Base-by-base conservation (phyloP, 1,284 basidiomycete species). In the Pseudomicrostroma phylloplanum region DNA sequence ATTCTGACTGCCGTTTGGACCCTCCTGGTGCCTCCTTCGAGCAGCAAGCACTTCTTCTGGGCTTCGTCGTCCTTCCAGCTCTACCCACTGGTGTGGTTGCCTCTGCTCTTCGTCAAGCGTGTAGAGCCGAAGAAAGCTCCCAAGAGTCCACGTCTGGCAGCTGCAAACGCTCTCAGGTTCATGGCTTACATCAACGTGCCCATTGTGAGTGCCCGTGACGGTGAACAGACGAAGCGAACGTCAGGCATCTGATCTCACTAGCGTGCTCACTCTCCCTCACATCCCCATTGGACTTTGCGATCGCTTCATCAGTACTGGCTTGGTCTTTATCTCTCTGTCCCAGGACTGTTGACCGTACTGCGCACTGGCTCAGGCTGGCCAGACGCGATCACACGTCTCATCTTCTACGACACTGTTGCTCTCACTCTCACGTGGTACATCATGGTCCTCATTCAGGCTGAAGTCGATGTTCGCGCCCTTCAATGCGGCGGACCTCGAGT, bases 81-180 rank as follows among this genome's bases (percentile, higher is more conserved):
- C 12, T 48, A n/a, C 23, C 46, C 46, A 48, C 46, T 48, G 23
- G 46, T 23, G 4, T 48, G 46, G 46, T 48, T 48, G 17, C 46
- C 46, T 23, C 46, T 48, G 17, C 46, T 48, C 6, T n/a, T 48
- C 46, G 7, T 48, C 46, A n/a, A n/a, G 23, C 46, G 6, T 23
- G 17, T 23, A 48, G 46, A 23, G n/a, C 23, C 46, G n/a, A 48
- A 3, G 23, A 48, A 48, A 23, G n/a, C 17, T 23, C 46, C n/a
- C 46, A 48, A 48, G 46, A n/a, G 23, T 12, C 46, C 46, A 23
- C 46, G 46, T 23, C 46, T 48, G n/a, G 46, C 46, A n/a, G 46
- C 46, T 48, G 17, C 46, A n/a, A 48, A 48, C 23, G 46, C 12
- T n/a, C 23, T n/a, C 46, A n/a, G 4, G n/a, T 11, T 48, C 12